phyloP scores from a whole-genome alignment of 768 basidiomycete genomes.

The Cytidiella melzeri region DNA sequence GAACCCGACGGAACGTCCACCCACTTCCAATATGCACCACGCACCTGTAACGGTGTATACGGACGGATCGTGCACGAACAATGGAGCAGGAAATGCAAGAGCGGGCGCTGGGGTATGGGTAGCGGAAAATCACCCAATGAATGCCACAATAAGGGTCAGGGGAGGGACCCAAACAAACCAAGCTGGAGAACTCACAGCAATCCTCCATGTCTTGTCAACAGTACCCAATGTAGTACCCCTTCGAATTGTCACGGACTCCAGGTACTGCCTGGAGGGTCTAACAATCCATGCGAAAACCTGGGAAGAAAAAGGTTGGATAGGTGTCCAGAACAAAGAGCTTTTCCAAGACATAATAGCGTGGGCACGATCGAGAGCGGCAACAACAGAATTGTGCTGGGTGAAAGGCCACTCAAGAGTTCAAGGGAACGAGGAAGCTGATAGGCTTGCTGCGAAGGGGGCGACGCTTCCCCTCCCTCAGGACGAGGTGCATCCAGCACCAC shows the following conservation, averaged over 20 bases:
- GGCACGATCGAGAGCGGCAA: conserved; percentile 10
- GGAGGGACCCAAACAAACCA: conserved; percentile 11
- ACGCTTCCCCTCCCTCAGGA: conserved; percentile 2
- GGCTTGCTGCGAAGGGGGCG: conserved; percentile 17
- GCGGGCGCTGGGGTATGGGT: conserved; percentile 17
- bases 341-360: not conserved
- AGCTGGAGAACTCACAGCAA: conserved; percentile 9
- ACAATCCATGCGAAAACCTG: conserved; percentile 5
- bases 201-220: not conserved
- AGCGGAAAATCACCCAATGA: not conserved
- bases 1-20: not conserved
- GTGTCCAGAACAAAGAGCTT: not conserved
- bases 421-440: conserved; percentile 24
- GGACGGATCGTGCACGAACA: conserved; percentile 21
- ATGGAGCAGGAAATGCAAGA: conserved; percentile 13
- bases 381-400: conserved; percentile 20
- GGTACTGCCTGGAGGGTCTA: conserved; percentile 8
- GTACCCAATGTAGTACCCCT: conserved; percentile 1
- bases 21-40: not conserved
- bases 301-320: conserved; percentile 13
- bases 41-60: conserved; percentile 15
- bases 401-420: conserved; percentile 18
- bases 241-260: conserved; percentile 7
- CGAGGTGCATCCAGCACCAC: too few species aligned
- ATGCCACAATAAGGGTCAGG: not conserved